A percentile compares a stretch with the other conserved stretches of the same genome.
Evolutionary conservation across 2,329 filamentous ascomycete species (phyloP).

Genomic region (Pezicula neosporulosa): DNA sequence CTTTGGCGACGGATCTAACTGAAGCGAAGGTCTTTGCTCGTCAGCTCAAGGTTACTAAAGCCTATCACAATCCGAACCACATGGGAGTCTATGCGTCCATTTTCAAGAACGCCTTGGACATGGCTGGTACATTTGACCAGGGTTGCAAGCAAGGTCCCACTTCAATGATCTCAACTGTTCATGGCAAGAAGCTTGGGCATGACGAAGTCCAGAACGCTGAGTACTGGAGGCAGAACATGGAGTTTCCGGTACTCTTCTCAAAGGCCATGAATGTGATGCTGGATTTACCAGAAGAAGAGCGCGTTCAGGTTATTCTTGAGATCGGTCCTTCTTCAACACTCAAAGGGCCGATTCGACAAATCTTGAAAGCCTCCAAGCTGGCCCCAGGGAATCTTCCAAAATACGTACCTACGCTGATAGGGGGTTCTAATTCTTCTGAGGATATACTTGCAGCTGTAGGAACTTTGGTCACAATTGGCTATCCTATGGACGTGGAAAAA

Average conservation of each 20-base stretch:
- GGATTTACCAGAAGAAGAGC: too few species aligned
- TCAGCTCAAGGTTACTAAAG: conserved; percentile 13
- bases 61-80: conserved; percentile 23
- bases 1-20: background rate
- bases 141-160: too few species aligned
- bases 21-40: conserved; percentile 8
- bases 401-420: background rate
- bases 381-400: background rate
- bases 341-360: conserved; percentile 18
- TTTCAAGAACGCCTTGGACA: conserved; percentile 12
- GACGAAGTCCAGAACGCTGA: conserved; percentile 3
- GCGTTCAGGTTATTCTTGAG: conserved; percentile 12
- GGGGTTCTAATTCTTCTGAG: background rate
- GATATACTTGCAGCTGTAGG: background rate
- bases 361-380: background rate
- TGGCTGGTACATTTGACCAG: too few species aligned
- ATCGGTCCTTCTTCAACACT: conserved; percentile 30
- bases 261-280: too few species aligned
- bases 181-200: too few species aligned
- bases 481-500: background rate
- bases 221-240: conserved; percentile 43
- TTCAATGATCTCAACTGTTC: too few species aligned
- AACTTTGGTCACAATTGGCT: background rate
- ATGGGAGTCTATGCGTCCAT: conserved; percentile 18
- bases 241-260: conserved; percentile 37